Base-by-base conservation (phyloP, 75 land plant species). In the Pinus taeda region DNA sequence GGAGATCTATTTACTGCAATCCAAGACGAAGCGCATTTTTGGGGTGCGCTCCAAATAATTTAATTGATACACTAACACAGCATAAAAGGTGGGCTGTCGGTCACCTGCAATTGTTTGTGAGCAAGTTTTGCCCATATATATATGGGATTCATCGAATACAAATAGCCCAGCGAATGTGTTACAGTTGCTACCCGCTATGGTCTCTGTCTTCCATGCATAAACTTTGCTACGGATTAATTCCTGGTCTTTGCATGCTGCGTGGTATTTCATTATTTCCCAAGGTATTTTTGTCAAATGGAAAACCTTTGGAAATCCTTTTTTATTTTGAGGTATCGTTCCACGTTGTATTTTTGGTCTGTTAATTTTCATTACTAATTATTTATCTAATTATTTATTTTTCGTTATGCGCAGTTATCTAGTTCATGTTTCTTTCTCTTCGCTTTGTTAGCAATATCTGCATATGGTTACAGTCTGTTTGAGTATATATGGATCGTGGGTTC, bases 21-120 rank as follows among this genome's bases (percentile, higher is more conserved):
- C 88, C 88, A 55, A 21, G 57, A 58, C 79, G 73, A 69, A 72
- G 79, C 1, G 66, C 66, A 57, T 86, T 86, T 63, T 8, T 76
- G 9, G 88, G 88, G 17, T 26, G 15, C 7, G 78, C 67, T 3
- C 60, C 82, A 3, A 74, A 57, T 1, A 79, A 57, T 66, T 21
- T 82, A 59, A 77, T 39, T 15, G 82, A 79, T 30, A 45, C 39
- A 4, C 45, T 86, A 57, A 71, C 66, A 17, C 88, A 86, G 29
- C 37, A 39, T 15, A 86, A 78, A 36, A 77, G 84, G 74, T 86
- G 84, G 84, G 4, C 24, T 1, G 53, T 69, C 3, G 88, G 88
- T 0, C 15, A 74, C 18, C 22, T 86, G 5, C 66, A 79, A 37
- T 67, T 86, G 14, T 77, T 33, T 22, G 13, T 80, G 1, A 80